phyloP scores from a whole-genome alignment of 2,329 filamentous ascomycete genomes.

The Gnomoniopsis smithogilvyi region DNA sequence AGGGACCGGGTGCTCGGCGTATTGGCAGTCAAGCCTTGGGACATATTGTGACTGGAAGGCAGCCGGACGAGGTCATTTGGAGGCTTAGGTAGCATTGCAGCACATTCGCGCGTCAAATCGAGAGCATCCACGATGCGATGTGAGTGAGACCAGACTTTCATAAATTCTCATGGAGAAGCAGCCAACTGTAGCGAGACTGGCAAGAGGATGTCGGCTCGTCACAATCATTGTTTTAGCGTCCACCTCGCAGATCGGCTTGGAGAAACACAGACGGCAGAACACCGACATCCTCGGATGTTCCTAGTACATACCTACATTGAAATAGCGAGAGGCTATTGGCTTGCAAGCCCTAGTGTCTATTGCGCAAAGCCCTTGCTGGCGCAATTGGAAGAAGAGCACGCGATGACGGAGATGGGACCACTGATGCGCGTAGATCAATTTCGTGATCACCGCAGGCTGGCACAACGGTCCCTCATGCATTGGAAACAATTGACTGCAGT shows the following conservation, averaged over 20 bases:
- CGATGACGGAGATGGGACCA: background rate
- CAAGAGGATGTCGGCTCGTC: background rate
- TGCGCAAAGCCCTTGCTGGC: background rate
- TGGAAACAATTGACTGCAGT: background rate
- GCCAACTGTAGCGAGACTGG: background rate
- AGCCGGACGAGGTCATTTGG: background rate
- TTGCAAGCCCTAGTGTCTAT: background rate
- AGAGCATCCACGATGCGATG: background rate
- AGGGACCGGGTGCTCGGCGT: slow-evolving; percentile 3
- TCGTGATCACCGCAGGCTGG: background rate
- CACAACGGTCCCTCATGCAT: background rate
- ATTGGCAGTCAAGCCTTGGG: slow-evolving; percentile 7
- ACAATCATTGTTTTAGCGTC: background rate
- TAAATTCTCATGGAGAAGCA: background rate
- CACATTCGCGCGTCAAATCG: background rate
- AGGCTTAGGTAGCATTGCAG: background rate
- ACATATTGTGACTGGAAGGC: background rate
- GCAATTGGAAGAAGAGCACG: slow-evolving; percentile 1
- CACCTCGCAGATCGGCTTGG: background rate
- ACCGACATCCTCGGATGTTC: background rate
- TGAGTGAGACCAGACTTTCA: background rate
- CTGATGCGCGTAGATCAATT: slow-evolving; percentile 1
- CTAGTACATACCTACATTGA: background rate
- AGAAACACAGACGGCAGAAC: background rate
- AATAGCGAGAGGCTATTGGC: background rate